These are phyloP conservation scores for Ceratobasidium sp. DNA, from an alignment of 1,284 basidiomycete species.

Conservation along the genomic window DNA sequence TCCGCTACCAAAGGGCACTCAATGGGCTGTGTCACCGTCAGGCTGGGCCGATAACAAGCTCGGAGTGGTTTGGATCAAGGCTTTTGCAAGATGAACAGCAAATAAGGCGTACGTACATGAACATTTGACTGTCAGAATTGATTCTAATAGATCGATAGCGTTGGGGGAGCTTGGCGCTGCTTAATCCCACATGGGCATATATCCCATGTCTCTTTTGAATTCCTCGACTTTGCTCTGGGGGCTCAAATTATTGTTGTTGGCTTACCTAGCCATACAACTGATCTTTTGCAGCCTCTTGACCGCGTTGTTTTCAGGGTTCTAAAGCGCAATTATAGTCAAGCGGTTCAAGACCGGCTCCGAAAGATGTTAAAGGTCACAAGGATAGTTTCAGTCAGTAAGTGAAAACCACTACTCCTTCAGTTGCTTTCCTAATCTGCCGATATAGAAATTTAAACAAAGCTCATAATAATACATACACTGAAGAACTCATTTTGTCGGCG, in stretches of 20 bases:
- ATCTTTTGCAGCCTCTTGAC: constrained; percentile 54
- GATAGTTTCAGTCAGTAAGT: constrained; percentile 42
- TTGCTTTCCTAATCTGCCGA: too few relatives aligned
- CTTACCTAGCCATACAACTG: constrained; percentile 54
- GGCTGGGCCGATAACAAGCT: constrained; percentile 38
- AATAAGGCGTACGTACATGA: too few relatives aligned
- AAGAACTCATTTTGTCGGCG: constrained; percentile 45
- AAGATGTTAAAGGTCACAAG: constrained; percentile 40
- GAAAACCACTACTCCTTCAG: background rate
- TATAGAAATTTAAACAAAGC: constrained; percentile 47
- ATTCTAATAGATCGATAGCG: too few relatives aligned
- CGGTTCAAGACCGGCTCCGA: background rate
- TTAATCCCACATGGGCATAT: constrained; percentile 35
- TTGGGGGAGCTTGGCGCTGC: background rate
- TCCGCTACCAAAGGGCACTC: background rate
- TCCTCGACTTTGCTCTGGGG: constrained; percentile 39
- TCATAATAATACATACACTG: constrained; percentile 44
- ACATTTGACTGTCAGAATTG: too few relatives aligned
- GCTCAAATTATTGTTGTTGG: constrained; percentile 50
- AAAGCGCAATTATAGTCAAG: constrained; percentile 9
- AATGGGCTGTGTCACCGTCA: constrained; percentile 8
- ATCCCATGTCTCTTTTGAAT: constrained; percentile 16
- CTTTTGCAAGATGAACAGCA: too few relatives aligned
- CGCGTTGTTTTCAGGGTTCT: constrained; percentile 52
- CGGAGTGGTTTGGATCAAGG: too few relatives aligned